Percentiles rank a stretch among this genome's conserved stretches.
phyloP scores from a whole-genome alignment of 75 land plant genomes.

The Adiantum capillusveneris region DNA sequence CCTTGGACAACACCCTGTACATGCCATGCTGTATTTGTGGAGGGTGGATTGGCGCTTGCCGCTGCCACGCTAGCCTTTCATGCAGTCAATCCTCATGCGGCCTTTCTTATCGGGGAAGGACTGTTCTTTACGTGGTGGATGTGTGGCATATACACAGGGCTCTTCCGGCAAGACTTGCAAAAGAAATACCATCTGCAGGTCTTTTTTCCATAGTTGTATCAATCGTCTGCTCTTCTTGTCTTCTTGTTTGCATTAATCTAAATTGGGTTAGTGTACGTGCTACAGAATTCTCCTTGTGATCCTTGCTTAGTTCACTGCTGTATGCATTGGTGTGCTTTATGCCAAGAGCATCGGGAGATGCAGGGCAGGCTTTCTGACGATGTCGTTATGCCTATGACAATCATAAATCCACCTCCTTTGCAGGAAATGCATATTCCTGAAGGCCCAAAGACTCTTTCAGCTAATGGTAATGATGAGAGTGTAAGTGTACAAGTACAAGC shows the following conservation, averaged over 20 bases:
- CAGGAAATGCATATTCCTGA: constrained; percentile 55
- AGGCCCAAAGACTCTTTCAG: not conserved
- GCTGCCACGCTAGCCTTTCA: constrained; percentile 53
- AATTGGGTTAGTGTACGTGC: too few relatives aligned
- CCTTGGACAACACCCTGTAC: constrained; percentile 70
- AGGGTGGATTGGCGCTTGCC: constrained; percentile 85
- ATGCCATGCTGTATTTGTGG: constrained; percentile 85
- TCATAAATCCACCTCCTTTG: constrained; percentile 57
- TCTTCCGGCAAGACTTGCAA: constrained; percentile 65
- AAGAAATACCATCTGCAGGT: constrained; percentile 90
- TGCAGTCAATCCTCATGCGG: constrained; percentile 56
- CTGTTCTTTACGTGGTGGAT: constrained; percentile 89
- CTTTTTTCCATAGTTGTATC: too few relatives aligned
- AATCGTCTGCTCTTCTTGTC: too few relatives aligned
- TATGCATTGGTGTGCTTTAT: constrained; percentile 93
- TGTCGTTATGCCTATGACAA: constrained; percentile 43
- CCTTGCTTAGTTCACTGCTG: constrained; percentile 92
- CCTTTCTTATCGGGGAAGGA: constrained; percentile 69
- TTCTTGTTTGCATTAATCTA: too few relatives aligned
- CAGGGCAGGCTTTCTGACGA: constrained; percentile 65
- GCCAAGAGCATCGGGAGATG: constrained; percentile 96
- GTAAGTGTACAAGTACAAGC: too few relatives aligned
- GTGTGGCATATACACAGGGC: constrained; percentile 88
- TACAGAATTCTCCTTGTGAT: constrained; percentile 89
- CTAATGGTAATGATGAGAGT: constrained; percentile 12